Evolutionary conservation across 2,329 filamentous ascomycete species (phyloP).

Genomic region (Diaporthe sp.): DNA sequence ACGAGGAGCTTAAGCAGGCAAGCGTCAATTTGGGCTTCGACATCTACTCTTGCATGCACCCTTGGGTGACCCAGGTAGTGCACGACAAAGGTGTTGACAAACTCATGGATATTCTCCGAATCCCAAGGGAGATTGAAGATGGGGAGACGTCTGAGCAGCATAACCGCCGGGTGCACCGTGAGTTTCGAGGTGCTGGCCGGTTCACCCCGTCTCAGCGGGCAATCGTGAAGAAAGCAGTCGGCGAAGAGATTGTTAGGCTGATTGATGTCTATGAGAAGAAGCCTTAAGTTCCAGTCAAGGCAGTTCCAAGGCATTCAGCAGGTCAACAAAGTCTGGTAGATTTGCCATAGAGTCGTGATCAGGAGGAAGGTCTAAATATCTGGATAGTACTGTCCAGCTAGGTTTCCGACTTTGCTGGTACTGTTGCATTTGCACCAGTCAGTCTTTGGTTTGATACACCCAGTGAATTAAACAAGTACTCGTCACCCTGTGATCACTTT

Average conservation of each 20-base stretch:
- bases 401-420: background rate
- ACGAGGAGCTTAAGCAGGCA: background rate
- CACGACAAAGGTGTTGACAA: background rate
- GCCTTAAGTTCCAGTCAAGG: background rate
- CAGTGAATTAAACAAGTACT: background rate
- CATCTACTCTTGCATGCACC: constrained; percentile 2
- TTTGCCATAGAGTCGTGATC: background rate
- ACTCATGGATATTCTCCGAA: background rate
- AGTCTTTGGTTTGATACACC: background rate
- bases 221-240: background rate
- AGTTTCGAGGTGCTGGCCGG: background rate
- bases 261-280: background rate
- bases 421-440: background rate
- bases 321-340: background rate
- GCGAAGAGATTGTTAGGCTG: background rate
- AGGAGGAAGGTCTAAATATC: background rate
- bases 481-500: accelerated
- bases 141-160: no score
- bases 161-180: background rate
- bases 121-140: background rate
- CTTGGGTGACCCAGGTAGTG: constrained; percentile 10
- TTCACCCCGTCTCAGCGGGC: background rate
- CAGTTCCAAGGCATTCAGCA: background rate
- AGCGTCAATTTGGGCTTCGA: background rate
- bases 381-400: background rate